Base-by-base conservation (phyloP, 768 basidiomycete genomes). In the Termitomyces sp. region DNA sequence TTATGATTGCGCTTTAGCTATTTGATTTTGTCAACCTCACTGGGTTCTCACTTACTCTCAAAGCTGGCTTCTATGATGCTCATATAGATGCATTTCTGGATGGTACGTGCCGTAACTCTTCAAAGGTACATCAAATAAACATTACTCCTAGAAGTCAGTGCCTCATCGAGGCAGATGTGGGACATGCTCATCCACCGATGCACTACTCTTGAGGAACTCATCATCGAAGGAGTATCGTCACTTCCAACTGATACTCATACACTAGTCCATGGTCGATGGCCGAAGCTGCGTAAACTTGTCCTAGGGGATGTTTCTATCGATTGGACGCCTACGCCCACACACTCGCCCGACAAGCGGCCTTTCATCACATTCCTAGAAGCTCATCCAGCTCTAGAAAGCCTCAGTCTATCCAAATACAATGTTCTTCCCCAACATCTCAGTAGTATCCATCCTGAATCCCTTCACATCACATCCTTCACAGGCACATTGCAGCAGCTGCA, bases 401-500 rank as follows among this genome's bases (percentile, higher is more conserved):
- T 81, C 46, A 78, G 70, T 59, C 71, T 81, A 39, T 86, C 83
- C 15, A 71, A 76, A 54, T 79, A 77, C 54, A 81, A 76, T 35
- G 75, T 82, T 25, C 79, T 78, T 53, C 78, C 83, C 13, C 66
- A 72, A 18, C 80, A 86, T 43, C 73, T 89, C 49, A 64, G 77
- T 22, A 68, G 76, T 2, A 68, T 89, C 16, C 72, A 74, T 31
- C 69, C 71, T 0, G 70, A 71, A 10, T 70, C 81, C 9, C 73
- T 88, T 11, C 65, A 76, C 29, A 72, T 89, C 56, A 79, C 76
- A 9, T 76, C 78, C 33, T 90, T 91, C 63, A 77, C 78, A 29
- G 89, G 89, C 9, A 82, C 86, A 3, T 74, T 88, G 47, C 77
- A 79, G 27, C 88, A 89, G 59, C 71, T 90, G 10, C 85, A 86